Evolutionary conservation across 2,329 filamentous ascomycete species (phyloP).

Genomic region (Acarospora socialis): DNA sequence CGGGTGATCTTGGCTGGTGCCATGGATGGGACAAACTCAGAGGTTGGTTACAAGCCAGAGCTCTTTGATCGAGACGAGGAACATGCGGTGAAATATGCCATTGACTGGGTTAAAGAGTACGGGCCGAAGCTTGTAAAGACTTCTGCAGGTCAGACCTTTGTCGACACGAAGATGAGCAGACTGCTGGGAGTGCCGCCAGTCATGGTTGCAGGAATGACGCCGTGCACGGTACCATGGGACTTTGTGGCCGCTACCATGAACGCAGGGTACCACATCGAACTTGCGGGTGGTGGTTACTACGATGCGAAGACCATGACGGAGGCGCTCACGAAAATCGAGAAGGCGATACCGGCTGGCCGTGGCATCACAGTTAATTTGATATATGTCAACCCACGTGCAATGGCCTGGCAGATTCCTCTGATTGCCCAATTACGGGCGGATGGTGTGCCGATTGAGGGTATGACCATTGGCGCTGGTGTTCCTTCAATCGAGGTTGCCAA

Average conservation of each 20-base stretch:
- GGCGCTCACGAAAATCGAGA: slow-evolving; percentile 72
- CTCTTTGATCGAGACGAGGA: slow-evolving; percentile 93
- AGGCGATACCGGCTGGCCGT: slow-evolving; percentile 66
- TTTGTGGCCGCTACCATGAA: slow-evolving; percentile 90
- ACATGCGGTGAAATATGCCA: slow-evolving; percentile 84
- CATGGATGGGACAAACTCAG: slow-evolving; percentile 77
- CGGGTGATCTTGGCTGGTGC: slow-evolving; percentile 88
- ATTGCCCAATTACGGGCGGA: slow-evolving; percentile 67
- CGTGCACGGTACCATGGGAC: slow-evolving; percentile 76
- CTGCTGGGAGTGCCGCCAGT: slow-evolving; percentile 72
- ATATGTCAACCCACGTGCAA: slow-evolving; percentile 77
- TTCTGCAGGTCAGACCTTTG: slow-evolving; percentile 74
- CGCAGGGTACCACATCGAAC: slow-evolving; percentile 84
- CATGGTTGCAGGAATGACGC: slow-evolving; percentile 90
- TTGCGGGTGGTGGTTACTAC: slow-evolving; percentile 83
- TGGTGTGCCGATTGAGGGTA: slow-evolving; percentile 78
- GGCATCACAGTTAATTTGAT: slow-evolving; percentile 85
- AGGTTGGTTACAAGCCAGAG: slow-evolving; percentile 96
- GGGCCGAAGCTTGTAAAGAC: slow-evolving; percentile 86
- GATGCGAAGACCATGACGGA: slow-evolving; percentile 68
- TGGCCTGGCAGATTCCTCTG: slow-evolving; percentile 85
- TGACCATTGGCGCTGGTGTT: slow-evolving; percentile 86
- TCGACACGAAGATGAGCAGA: slow-evolving; percentile 93
- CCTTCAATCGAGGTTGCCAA: slow-evolving; percentile 86
- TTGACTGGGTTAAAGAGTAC: slow-evolving; percentile 96